Evolutionary conservation across 352 stramenopile species (phyloP), one percentile per base, ranked within the genome.

Genomic region (Globisporangium cystogenes): DNA sequence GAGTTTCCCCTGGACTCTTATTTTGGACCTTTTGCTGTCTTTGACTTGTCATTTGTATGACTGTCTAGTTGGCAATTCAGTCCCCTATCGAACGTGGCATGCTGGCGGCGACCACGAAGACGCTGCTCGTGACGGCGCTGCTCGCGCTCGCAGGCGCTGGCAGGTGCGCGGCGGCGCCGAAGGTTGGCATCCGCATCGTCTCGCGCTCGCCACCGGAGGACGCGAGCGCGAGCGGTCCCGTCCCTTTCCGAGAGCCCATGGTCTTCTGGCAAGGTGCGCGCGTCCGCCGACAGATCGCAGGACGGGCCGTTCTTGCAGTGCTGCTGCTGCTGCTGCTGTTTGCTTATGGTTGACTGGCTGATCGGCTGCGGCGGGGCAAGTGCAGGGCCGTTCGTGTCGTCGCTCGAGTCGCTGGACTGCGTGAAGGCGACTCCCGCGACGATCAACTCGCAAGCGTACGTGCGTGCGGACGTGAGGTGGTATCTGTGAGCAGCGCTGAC

Each of bases 101-200:
- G 18, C 26, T 50, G 11, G n/a, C 23, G 26, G 43, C 26, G 33
- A 33, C 7, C 35, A 41, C 8, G 40, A 45, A 45, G 40, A n/a
- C n/a, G 20, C 39, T 72, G 67, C 40, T 37, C n/a, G 24, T 46
- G 43, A 67, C 48, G 39, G 57, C 43, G 33, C 31, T 66, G 27
- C n/a, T 74, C 21, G 57, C 60, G 44, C 46, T 76, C 1, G 51
- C 46, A 11, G 55, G 55, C 45, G 36, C 56, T n/a, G 24, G 70
- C 23, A 27, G 40, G 40, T 81, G 73, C 41, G 43, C 48, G 0
- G 80, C 65, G 18, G 67, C 67, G 2, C 75, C 70, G 21, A 86
- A 71, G 48, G 67, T 87, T n/a, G 60, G 71, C n/a, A 91, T 91
- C 48, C 68, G 66, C 7, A 57, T 91, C 26, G 68, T 87, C 18